phyloP scores from a whole-genome alignment of 208 protist genomes.

The Trypanosoma melophagium region DNA sequence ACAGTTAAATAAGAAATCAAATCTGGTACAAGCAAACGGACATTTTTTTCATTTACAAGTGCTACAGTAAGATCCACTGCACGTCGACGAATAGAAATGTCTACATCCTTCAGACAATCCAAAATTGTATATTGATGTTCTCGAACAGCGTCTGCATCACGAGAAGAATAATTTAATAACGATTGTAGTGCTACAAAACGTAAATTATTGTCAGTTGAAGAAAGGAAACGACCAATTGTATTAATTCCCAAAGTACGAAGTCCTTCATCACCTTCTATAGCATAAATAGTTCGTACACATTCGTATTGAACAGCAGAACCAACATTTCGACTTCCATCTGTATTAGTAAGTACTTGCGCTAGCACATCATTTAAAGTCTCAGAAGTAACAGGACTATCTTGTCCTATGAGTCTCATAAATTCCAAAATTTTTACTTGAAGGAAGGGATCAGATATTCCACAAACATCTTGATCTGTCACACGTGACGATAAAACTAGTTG shows the following conservation, averaged over 20 bases:
- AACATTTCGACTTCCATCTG: constrained; percentile 93
- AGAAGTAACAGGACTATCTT: constrained; percentile 85
- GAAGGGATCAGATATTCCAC: constrained; percentile 97
- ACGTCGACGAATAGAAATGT: constrained; percentile 96
- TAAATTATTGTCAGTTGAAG: constrained; percentile 98
- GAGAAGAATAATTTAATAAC: constrained; percentile 87
- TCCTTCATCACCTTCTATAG: constrained; percentile 92
- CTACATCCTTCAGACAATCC: constrained; percentile 95
- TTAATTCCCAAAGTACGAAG: constrained; percentile 96
- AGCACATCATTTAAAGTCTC: constrained; percentile 98
- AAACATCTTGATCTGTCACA: constrained; percentile 94
- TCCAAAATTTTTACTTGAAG: constrained; percentile 96
- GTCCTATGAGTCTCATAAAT: constrained; percentile 96
- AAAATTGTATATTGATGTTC: constrained; percentile 94
- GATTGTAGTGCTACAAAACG: constrained; percentile 97
- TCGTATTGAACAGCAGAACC: constrained; percentile 98
- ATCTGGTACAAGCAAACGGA: constrained; percentile 94
- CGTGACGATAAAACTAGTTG: constrained; percentile 93
- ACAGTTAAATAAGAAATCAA: constrained; percentile 94
- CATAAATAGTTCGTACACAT: constrained; percentile 97
- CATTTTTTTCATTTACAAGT: constrained; percentile 94
- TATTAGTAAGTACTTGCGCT: constrained; percentile 98
- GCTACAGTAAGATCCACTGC: constrained; percentile 97
- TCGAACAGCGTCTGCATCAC: constrained; percentile 89
- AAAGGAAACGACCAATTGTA: constrained; percentile 98